Base-by-base conservation (phyloP, 148 eudicot genomes). In the Rhododendron molle region DNA sequence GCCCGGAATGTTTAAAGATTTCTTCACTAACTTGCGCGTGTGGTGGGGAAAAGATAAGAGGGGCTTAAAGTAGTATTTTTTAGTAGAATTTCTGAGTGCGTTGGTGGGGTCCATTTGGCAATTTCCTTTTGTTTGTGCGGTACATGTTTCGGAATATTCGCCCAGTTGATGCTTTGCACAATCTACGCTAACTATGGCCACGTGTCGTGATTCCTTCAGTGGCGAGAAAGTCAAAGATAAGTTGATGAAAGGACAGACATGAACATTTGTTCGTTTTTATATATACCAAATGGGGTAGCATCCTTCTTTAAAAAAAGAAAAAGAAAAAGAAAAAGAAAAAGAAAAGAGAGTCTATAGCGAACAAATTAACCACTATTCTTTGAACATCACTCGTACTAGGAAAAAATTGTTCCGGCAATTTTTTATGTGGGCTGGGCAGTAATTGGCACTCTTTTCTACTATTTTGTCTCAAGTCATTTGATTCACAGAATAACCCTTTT, bases 81-180 rank as follows among this genome's bases (percentile, higher is more conserved):
- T n/a, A 18, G 74, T 69, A 4, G 18, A 69, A 40, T 40, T 71
- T 71, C 14, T 11, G 76, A 71, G 76, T 14, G 76, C 76, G 18
- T 71, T 71, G 38, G 76, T 71, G 38, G 76, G 38, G 76, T 20
- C 38, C 38, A 71, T 26, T 69, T 69, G 34, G 15, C 76, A 28
- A 30, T 28, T 13, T 71, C 12, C 20, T 28, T 71, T n/a, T 14
- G 20, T 71, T 30, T 71, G 36, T 30, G 76, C 36, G 76, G 36
- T 30, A 71, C 76, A 13, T 71, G 76, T 71, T 69, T 26, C 73
- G 76, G 76, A 71, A 71, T 71, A 71, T 71, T 71, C 76, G 36
- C 76, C 76, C 13, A 30, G 38, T 13, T 8, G 76, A 13, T 71
- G 76, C 76, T 71, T 30, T 71, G 36, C 32, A 71, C 76, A 71